Evolutionary conservation across 2,329 filamentous ascomycete genomes (phyloP).

Genomic region (Verticillium nonalfalfae): DNA sequence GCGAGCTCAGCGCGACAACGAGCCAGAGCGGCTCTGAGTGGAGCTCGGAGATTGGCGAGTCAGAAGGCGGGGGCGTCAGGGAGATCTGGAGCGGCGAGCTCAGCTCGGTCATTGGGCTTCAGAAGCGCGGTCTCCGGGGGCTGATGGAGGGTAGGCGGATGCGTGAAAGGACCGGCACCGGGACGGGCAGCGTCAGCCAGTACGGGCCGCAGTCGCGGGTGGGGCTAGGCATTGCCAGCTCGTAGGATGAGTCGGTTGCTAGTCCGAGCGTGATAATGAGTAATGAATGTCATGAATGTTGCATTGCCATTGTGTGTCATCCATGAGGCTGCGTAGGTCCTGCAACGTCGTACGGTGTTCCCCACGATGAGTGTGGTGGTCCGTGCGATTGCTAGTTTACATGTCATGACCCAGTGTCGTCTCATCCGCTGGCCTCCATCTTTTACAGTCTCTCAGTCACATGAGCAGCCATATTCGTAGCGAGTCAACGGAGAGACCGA

Average conservation of each 20-base stretch:
- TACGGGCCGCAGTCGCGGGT: constrained; percentile 27
- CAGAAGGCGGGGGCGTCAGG: constrained; percentile 32
- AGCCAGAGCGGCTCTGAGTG: constrained; percentile 50
- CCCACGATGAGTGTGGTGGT: too few relatives aligned
- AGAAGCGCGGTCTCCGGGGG: constrained; percentile 86
- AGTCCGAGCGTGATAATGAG: neutral
- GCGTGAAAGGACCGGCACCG: constrained; percentile 59
- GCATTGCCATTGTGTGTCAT: neutral
- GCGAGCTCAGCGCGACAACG: constrained; percentile 41
- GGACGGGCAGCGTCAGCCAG: constrained; percentile 18
- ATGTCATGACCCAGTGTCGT: too few relatives aligned
- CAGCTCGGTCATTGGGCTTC: constrained; percentile 86
- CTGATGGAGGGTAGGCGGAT: constrained; percentile 91
- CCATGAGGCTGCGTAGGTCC: neutral
- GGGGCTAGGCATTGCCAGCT: constrained; percentile 47
- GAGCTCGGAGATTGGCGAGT: constrained; percentile 47
- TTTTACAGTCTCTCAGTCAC: too few relatives aligned
- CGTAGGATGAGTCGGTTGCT: constrained; percentile 17
- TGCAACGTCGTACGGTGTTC: too few relatives aligned
- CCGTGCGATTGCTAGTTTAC: too few relatives aligned
- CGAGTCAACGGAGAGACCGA: too few relatives aligned
- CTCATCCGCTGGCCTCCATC: too few relatives aligned
- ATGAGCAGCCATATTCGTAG: too few relatives aligned
- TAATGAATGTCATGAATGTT: neutral
- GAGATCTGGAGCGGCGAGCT: constrained; percentile 78